Evolutionary conservation across 2,329 filamentous ascomycete species (phyloP).

Genomic region (Trichoderma gracile): DNA sequence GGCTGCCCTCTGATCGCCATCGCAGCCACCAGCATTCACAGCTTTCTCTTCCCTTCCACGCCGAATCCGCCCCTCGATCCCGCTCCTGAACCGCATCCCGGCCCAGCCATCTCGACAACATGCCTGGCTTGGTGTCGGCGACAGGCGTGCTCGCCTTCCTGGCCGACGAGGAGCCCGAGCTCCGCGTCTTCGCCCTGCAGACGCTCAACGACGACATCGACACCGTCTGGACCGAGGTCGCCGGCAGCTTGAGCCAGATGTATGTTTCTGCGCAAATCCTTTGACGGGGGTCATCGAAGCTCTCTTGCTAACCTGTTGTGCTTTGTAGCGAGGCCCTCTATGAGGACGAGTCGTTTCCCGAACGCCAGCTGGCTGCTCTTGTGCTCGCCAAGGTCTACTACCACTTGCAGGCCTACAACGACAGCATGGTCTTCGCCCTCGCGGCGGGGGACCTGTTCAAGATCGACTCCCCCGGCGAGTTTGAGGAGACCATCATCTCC

Average conservation of each 20-base stretch:
- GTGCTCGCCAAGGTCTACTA: slow-evolving; percentile 99
- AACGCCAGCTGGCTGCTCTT: slow-evolving; percentile 89
- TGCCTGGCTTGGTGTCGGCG: slow-evolving; percentile 93
- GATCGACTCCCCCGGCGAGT: slow-evolving; percentile 86
- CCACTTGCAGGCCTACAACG: slow-evolving; percentile 96
- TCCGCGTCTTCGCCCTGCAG: slow-evolving; percentile 93
- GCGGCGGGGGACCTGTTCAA: slow-evolving; percentile 94
- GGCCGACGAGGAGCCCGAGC: slow-evolving; percentile 88
- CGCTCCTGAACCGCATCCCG: background rate
- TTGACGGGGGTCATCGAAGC: background rate
- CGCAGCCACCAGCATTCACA: background rate
- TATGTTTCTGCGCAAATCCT: slow-evolving; percentile 45
- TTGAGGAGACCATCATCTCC: slow-evolving; percentile 97
- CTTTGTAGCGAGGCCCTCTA: slow-evolving; percentile 87
- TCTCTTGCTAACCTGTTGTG: background rate
- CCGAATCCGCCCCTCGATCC: slow-evolving; percentile 17
- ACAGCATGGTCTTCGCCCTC: slow-evolving; percentile 97
- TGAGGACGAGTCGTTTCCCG: slow-evolving; percentile 92
- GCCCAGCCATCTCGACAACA: slow-evolving; percentile 44
- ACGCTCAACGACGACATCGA: slow-evolving; percentile 96
- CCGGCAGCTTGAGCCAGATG: slow-evolving; percentile 90
- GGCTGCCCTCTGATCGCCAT: background rate
- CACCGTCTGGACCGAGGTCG: slow-evolving; percentile 96
- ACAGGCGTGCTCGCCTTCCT: slow-evolving; percentile 94
- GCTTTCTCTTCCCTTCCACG: slow-evolving; percentile 16